Percentiles rank a stretch among this genome's conserved stretches.
Conservation (phyloP, 176 grass and related monocot species). For the Rhynchospora pubera region DNA sequence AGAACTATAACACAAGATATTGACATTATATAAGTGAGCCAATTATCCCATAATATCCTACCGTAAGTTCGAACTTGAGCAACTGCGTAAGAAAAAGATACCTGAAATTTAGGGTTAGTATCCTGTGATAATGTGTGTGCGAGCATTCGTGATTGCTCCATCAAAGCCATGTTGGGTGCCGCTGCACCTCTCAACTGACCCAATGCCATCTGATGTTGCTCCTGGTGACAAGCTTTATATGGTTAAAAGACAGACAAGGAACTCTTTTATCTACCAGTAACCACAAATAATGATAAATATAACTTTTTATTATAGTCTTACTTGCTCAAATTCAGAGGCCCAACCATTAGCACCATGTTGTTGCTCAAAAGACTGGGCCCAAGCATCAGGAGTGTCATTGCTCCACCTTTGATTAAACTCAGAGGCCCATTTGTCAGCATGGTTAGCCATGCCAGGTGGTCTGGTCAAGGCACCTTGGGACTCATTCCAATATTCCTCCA, state of each 20-base stretch:
- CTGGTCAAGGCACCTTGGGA: constrained; percentile 53
- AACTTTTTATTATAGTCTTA: constrained; percentile 15
- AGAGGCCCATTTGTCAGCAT: constrained; percentile 75
- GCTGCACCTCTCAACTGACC: constrained; percentile 48
- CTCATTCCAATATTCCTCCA: constrained; percentile 96
- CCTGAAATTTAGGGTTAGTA: constrained; percentile 95
- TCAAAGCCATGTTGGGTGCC: constrained; percentile 57
- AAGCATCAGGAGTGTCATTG: constrained; percentile 72
- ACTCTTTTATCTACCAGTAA: not conserved
- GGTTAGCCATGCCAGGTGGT: constrained; percentile 58
- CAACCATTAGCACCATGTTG: constrained; percentile 90
- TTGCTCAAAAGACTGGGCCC: constrained; percentile 88
- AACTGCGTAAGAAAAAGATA: constrained; percentile 19
- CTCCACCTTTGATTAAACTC: constrained; percentile 59
- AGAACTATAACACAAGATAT: not conserved
- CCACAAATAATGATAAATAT: not conserved
- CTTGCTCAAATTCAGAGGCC: constrained; percentile 97
- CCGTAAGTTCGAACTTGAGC: not conserved
- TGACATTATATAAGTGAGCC: not conserved
- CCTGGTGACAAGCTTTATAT: constrained; percentile 27
- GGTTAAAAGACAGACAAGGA: constrained; percentile 11
- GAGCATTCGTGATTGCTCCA: constrained; percentile 96
- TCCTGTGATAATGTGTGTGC: constrained; percentile 83
- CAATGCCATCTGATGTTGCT: constrained; percentile 77
- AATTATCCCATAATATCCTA: not conserved